Percentiles rank a stretch among this genome's conserved stretches.
These are phyloP conservation scores for Pseudogymnoascus sp. DNA, from an alignment of 2,329 filamentous ascomycete species.

Conservation along the genomic window DNA sequence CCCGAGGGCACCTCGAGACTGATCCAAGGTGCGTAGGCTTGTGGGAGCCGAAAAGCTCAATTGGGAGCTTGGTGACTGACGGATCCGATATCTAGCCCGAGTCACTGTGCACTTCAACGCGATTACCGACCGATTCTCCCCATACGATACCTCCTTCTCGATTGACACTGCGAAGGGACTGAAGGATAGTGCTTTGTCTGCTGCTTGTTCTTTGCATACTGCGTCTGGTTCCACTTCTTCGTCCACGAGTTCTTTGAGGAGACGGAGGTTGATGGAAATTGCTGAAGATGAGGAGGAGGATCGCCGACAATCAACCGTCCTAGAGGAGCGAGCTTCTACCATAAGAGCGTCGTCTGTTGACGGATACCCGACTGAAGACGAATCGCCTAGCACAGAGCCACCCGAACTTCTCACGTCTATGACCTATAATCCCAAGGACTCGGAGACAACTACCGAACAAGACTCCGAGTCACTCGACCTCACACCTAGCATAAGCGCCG, in stretches of 20 bases:
- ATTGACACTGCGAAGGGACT: slow-evolving; percentile 70
- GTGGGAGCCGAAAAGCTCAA: slow-evolving; percentile 1
- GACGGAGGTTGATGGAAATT: slow-evolving; percentile 79
- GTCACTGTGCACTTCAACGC: slow-evolving; percentile 67
- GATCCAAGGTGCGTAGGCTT: slow-evolving; percentile 66
- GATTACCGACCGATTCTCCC: slow-evolving; percentile 66
- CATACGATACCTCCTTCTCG: slow-evolving; percentile 78
- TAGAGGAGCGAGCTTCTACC: slow-evolving; percentile 35
- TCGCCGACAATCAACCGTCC: slow-evolving; percentile 51
- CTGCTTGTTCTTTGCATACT: slow-evolving; percentile 82
- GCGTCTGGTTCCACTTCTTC: slow-evolving; percentile 81
- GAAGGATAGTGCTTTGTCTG: slow-evolving; percentile 78
- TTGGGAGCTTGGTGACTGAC: slow-evolving; percentile 20
- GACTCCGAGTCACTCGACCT: slow-evolving; percentile 4
- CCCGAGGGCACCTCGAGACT: slow-evolving; percentile 86
- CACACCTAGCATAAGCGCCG: slow-evolving; percentile 1
- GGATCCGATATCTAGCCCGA: slow-evolving; percentile 55
- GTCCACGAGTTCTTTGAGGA: slow-evolving; percentile 70
- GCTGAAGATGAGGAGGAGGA: slow-evolving; percentile 86
- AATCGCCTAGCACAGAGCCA: background rate
- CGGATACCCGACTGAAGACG: background rate
- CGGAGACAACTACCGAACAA: background rate
- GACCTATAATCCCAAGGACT: background rate
- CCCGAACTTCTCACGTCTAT: slow-evolving; percentile 3
- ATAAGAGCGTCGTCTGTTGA: slow-evolving; percentile 22